Evolutionary conservation across 2,329 filamentous ascomycete genomes (phyloP), one percentile per base, ranked within the genome.

Genomic region (Phaeosphaeriaceae sp.): DNA sequence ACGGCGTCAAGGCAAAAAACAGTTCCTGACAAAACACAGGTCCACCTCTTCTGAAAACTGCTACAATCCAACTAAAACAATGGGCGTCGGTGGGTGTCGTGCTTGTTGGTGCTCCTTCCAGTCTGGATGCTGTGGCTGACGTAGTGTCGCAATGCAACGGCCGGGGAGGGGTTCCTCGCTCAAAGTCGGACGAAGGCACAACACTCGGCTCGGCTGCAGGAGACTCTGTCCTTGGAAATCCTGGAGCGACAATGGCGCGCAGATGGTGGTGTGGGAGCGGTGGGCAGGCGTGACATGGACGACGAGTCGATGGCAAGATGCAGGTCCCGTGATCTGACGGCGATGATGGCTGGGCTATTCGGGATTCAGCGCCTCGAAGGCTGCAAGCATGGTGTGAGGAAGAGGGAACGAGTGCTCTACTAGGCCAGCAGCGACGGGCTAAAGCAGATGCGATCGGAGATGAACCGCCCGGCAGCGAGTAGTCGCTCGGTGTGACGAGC

Each of bases 381-480:
- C 51, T 60, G 63, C 65, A 67, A 52, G 62, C 62, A 69, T 68
- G 69, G 68, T 65, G 66, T 65, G 68, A 64, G 56, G 52, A 64
- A 55, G 44, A 64, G 60, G 61, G 64, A 61, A 67, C 62, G 60
- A 66, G 51, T 51, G 58, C 31, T 41, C 31, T 20, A 27, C 56
- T 62, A 67, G 61, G 60, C 45, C 61, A 55, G 54, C 53, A 60
- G 51, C 42, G 56, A 54, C 56, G 56, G 63, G 63, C 65, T 63
- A 66, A 59, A 62, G 62, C 67, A 69, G 70, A 76, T 72, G 69
- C 69, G 74, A 77, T 77, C 75, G 75, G 75, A 78, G 73, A 78
- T 77, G 69, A 68, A 67, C 63, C 66, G 69, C 65, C 56, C 63
- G 66, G 64, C 67, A 71, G 59, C 65, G 66, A 68, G 66, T 67